A percentile compares a stretch with the other conserved stretches of the same genome.
phyloP scores from a whole-genome alignment of 2,329 filamentous ascomycete species.

The Aspergillus pseudoterreus region DNA sequence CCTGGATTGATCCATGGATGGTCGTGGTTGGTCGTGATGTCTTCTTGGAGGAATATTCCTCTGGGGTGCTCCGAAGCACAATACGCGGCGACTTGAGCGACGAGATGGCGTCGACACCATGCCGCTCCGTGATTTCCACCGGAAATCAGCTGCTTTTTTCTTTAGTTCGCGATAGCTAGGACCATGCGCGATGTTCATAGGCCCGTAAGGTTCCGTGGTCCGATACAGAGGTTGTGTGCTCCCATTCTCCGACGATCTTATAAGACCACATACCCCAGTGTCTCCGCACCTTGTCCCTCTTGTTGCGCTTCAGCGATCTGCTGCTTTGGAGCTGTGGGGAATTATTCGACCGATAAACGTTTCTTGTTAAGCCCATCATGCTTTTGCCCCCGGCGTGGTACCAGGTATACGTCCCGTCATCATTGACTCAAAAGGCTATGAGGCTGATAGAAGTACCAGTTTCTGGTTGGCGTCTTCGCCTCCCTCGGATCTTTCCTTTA shows the following conservation, averaged over 20 bases:
- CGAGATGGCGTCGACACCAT: conserved; percentile 2
- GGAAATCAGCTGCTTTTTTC: background rate
- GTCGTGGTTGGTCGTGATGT: conserved; percentile 8
- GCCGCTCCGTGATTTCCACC: background rate
- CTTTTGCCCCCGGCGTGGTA: conserved; percentile 56
- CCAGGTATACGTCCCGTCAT: conserved; percentile 39
- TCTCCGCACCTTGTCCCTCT: conserved; percentile 15
- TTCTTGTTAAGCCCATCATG: conserved; percentile 37
- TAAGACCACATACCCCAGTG: conserved; percentile 14
- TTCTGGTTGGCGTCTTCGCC: conserved; percentile 57
- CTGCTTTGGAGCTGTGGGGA: background rate
- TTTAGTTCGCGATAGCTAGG: background rate
- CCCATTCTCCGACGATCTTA: conserved; percentile 22
- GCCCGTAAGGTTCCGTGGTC: conserved; percentile 3
- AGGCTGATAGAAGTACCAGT: conserved; percentile 36
- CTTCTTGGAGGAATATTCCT: conserved; percentile 3
- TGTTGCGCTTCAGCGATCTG: background rate
- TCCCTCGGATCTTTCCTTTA: conserved; percentile 57
- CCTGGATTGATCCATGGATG: conserved; percentile 6
- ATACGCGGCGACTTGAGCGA: background rate
- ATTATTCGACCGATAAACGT: background rate
- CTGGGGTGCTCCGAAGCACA: background rate
- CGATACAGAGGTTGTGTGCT: conserved; percentile 12
- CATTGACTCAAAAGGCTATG: background rate
- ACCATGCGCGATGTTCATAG: background rate